phyloP scores from a whole-genome alignment of 345 rosid species.

The Corymbia maculata region DNA sequence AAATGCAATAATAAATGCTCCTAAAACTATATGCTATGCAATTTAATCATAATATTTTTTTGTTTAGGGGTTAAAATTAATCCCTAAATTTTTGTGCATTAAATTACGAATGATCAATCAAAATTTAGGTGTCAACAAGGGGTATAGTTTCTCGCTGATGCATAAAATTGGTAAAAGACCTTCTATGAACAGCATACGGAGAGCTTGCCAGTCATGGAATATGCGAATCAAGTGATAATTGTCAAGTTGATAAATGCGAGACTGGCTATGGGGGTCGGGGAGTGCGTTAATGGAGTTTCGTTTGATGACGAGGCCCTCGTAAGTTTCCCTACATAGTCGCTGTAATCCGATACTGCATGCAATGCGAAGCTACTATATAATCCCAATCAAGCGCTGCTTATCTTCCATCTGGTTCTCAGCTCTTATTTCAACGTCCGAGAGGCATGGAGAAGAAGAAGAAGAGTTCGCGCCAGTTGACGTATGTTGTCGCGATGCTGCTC shows the following conservation, averaged over 20 bases:
- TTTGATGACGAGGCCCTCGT: background rate
- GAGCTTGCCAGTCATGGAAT: background rate
- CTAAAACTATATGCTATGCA: too few species aligned
- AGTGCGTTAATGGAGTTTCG: background rate
- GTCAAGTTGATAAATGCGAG: background rate
- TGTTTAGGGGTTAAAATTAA: too few species aligned
- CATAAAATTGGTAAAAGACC: background rate
- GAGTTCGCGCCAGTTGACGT: background rate
- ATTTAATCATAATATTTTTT: too few species aligned
- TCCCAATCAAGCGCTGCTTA: background rate
- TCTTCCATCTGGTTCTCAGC: background rate
- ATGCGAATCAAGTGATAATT: background rate
- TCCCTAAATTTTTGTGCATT: too few species aligned
- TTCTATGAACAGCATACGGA: background rate
- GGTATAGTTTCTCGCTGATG: fast-evolving
- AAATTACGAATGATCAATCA: too few species aligned
- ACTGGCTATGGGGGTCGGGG: background rate
- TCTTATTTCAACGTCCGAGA: background rate
- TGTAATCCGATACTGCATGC: background rate
- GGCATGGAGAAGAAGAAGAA: background rate
- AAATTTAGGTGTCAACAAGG: too few species aligned
- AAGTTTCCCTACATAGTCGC: background rate
- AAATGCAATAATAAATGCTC: too few species aligned
- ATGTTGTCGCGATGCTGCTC: background rate
- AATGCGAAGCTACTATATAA: background rate